Conservation (phyloP, 2,329 filamentous ascomycete genomes). For the Chaetomium sp. region DNA sequence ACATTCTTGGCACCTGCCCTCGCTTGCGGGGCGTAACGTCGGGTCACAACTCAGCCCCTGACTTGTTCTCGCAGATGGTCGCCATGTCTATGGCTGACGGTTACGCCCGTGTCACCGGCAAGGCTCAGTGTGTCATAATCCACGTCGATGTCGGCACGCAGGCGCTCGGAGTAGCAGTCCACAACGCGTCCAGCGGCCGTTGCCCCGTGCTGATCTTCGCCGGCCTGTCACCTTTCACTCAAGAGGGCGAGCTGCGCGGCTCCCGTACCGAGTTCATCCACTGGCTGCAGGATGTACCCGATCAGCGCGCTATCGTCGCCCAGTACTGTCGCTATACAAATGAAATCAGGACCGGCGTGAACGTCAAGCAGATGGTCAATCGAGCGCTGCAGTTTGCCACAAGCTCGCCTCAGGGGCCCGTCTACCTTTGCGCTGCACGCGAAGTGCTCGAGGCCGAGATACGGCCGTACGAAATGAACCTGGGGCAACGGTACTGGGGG, state of each 20-base stretch:
- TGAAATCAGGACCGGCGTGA: constrained; percentile 83
- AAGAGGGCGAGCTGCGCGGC: constrained; percentile 47
- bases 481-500: constrained; percentile 62
- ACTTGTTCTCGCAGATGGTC: constrained; percentile 60
- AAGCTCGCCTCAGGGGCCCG: constrained; percentile 75
- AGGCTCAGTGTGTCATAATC: constrained; percentile 70
- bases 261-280: constrained; percentile 48
- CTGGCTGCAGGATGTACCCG: constrained; percentile 47
- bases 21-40: too few relatives aligned
- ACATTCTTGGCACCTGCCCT: background rate
- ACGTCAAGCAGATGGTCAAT: constrained; percentile 88
- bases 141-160: constrained; percentile 77
- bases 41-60: background rate
- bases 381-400: constrained; percentile 80
- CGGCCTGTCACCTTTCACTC: constrained; percentile 47
- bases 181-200: constrained; percentile 69
- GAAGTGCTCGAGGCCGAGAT: constrained; percentile 88
- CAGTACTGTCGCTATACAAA: constrained; percentile 85
- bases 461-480: constrained; percentile 68
- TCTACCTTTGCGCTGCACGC: constrained; percentile 75
- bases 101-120: constrained; percentile 66
- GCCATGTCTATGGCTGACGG: constrained; percentile 76
- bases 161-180: constrained; percentile 69
- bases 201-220: constrained; percentile 60
- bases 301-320: constrained; percentile 58